Percentiles rank a stretch among this genome's conserved stretches.
phyloP scores from a whole-genome alignment of 352 stramenopile genomes.

The Globisporangium camurandrum region DNA sequence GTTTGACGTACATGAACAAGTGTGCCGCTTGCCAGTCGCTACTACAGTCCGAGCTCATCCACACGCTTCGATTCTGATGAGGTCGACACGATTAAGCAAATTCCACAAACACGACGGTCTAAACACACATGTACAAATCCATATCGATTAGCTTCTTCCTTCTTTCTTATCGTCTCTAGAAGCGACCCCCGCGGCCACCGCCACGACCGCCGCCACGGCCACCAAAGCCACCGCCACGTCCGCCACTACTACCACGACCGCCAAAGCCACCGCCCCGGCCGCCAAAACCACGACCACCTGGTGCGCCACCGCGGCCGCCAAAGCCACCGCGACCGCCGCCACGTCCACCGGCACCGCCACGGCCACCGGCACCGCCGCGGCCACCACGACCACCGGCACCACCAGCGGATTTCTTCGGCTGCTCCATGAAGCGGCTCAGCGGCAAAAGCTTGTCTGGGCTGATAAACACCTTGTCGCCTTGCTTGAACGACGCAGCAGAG shows the following conservation, averaged over 20 bases:
- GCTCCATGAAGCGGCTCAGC: constrained; percentile 94
- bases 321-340: constrained; percentile 29
- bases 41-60: too few species aligned
- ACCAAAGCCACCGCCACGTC: constrained; percentile 23
- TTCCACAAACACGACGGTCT: not conserved
- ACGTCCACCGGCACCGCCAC: constrained; percentile 22
- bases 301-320: constrained; percentile 19
- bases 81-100: not conserved
- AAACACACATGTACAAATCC: not conserved
- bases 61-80: too few species aligned
- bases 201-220: constrained; percentile 24
- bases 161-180: constrained; percentile 14
- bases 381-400: constrained; percentile 30
- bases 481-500: constrained; percentile 93
- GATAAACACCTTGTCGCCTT: constrained; percentile 96
- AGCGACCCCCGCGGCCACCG: constrained; percentile 24
- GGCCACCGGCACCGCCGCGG: constrained; percentile 29
- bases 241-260: constrained; percentile 19
- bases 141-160: not conserved
- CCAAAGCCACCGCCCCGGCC: constrained; percentile 19
- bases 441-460: constrained; percentile 96
- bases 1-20: too few species aligned
- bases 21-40: too few species aligned
- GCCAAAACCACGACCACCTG: constrained; percentile 19
- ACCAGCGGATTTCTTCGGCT: constrained; percentile 56